Base-by-base conservation (phyloP, 2,329 filamentous ascomycete genomes). In the Ceratocystiopsis minuta region DNA sequence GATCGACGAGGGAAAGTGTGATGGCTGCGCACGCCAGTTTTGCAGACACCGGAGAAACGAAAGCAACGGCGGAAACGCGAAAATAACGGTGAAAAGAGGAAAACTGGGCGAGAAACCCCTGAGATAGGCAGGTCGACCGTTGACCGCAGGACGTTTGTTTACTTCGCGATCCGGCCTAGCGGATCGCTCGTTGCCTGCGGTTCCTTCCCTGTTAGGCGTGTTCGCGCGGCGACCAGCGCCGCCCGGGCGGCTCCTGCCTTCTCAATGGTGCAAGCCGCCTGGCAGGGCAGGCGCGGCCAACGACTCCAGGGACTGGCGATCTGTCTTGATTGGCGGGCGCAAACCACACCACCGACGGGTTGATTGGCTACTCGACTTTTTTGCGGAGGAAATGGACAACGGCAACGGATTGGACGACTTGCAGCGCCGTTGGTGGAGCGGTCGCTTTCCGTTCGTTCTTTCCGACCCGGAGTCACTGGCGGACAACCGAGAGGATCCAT, bases 81-180 rank as follows among this genome's bases (percentile, higher is more conserved):
- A 7, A 36, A 16, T n/a, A 34, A 6, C 14, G 33, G 14, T 4
- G 33, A 28, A 28, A 28, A 6, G 24, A 28, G 24, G 7, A n/a
- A 10, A 10, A 28, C 24, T 28, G 24, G 7, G 24, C 24, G 24
- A 6, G 24, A 10, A 28, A 28, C 7, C 24, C 6, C 24, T 9
- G 24, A 28, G 11, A 28, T 2, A 10, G 7, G 24, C 24, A 28
- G 4, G 24, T 28, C 24, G 24, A 10, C 24, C 7, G 24, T 28
- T 28, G 24, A 28, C 24, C 24, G 24, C 24, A 28, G n/a, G 24
- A 28, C 24, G 24, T 28, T 48, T 48, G 47, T 48, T 48, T 48
- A 48, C 47, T 43, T 48, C 42, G 45, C 43, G 45, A 48, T 48
- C 34, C 41, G 37, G 34, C 33, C 24, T 36, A 43, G 41, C 41